Evolutionary conservation across 2,329 filamentous ascomycete species (phyloP).

Genomic region (Didymella segeticola): DNA sequence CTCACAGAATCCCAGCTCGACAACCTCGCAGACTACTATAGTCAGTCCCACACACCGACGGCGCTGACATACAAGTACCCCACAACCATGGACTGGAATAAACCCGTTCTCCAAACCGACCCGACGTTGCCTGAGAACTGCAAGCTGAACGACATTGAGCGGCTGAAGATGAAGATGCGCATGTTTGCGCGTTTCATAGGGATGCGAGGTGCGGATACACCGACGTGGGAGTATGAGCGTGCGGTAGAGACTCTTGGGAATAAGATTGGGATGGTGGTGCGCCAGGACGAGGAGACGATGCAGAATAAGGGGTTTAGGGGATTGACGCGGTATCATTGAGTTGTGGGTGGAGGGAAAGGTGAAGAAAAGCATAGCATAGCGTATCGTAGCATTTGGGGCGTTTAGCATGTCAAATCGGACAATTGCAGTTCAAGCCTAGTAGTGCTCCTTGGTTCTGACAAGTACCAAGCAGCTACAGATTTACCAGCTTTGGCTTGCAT

Average conservation of each 20-base stretch:
- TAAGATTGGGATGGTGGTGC: conserved; percentile 34
- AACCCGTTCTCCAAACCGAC: conserved; percentile 46
- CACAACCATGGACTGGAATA: conserved; percentile 69
- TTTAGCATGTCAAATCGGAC: background rate
- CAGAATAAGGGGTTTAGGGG: conserved; percentile 23
- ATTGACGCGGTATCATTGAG: conserved; percentile 15
- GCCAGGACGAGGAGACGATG: conserved; percentile 23
- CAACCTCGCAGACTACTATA: conserved; percentile 73
- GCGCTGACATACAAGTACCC: conserved; percentile 63
- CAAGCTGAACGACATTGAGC: conserved; percentile 46
- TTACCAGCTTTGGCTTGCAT: no score
- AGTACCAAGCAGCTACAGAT: no score
- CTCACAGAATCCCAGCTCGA: conserved; percentile 75
- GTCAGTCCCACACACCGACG: conserved; percentile 69
- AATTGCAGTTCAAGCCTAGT: background rate
- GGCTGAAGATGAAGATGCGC: conserved; percentile 65
- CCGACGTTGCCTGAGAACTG: conserved; percentile 25
- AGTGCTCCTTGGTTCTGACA: no score
- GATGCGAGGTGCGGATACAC: conserved; percentile 67
- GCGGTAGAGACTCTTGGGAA: conserved; percentile 45
- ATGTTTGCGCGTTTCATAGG: conserved; percentile 78
- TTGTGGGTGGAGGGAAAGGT: background rate
- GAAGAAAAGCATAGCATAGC: background rate
- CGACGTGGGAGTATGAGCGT: conserved; percentile 54
- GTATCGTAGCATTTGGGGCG: background rate